Evolutionary conservation across 495 filamentous ascomycete genomes (phyloP), one percentile per base, ranked within the genome.

Genomic region (Aspergillus wentii): DNA sequence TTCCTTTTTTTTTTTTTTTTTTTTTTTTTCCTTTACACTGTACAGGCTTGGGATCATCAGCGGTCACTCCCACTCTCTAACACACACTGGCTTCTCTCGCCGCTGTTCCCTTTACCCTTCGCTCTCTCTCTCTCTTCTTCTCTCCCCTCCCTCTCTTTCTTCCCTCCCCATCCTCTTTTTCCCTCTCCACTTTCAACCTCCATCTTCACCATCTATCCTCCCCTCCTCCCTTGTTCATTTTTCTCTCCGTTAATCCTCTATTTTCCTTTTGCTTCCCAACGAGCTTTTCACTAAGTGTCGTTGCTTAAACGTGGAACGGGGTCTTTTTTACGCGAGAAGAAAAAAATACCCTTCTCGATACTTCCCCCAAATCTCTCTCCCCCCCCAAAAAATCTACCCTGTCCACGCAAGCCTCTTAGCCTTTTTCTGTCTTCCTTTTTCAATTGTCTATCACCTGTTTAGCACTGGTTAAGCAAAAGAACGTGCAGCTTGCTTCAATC

Each of bases 241-340:
- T 32, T 42, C 36, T 44, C 30, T 43, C 43, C 46, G 43, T 48
- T 51, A 29, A 17, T 33, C 29, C 34, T 44, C 46, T 27, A 32
- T 22, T 41, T 41, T 39, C 46, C 35, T 39, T 56, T 44, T 48
- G 20, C 41, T 35, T 38, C 45, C 39, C 60, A 69, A 67, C 67
- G 67, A 71, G 64, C 67, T 69, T 71, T 71, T 71, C 64, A 68
- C 61, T 71, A 71, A 69, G 67, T 68, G 59, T 71, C 65, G 67
- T 69, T 68, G 65, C 51, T 52, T 46, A 28, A 30, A 25, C 32
- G 46, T 54, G 49, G 46, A 35, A 29, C 40, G 30, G 54, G 48
- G 51, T 35, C 52, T 50, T 56, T 43, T 48, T 44, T 25, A 33
- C 22, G 27, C 35, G 10, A 42, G 39, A 30, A 27, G 33, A 42